Evolutionary conservation across 2,329 filamentous ascomycete species (phyloP).

Genomic region (Fusarium ambrosium): DNA sequence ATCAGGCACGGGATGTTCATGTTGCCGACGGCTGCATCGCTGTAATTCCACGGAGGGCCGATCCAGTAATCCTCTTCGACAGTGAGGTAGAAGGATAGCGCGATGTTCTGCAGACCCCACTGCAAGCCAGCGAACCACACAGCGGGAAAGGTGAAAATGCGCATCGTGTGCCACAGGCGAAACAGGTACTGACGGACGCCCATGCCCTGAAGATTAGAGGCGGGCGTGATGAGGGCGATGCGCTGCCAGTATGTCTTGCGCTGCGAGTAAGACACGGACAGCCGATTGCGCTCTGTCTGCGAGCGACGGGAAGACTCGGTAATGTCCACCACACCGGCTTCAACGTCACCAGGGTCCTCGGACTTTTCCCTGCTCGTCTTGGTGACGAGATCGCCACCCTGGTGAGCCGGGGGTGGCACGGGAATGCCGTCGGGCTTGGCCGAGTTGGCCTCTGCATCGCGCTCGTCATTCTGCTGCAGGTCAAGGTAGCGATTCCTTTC

Average conservation of each 20-base stretch:
- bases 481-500: conserved; percentile 57
- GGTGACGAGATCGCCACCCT: background rate
- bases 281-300: conserved; percentile 37
- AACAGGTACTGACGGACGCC: conserved; percentile 67
- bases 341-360: conserved; percentile 19
- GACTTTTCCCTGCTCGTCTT: conserved; percentile 27
- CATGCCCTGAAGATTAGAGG: conserved; percentile 65
- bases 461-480: conserved; percentile 28
- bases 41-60: conserved; percentile 67
- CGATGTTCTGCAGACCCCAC: conserved; percentile 72
- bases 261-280: conserved; percentile 44
- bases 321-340: conserved; percentile 18
- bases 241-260: conserved; percentile 67
- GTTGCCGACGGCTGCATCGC: conserved; percentile 65
- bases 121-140: conserved; percentile 70
- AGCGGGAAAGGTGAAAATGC: conserved; percentile 70
- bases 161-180: conserved; percentile 67
- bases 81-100: conserved; percentile 70
- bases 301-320: conserved; percentile 27
- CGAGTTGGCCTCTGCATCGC: background rate
- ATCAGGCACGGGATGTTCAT: conserved; percentile 70
- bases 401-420: background rate
- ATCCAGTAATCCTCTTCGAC: conserved; percentile 70
- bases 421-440: conserved; percentile 37
- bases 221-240: conserved; percentile 68